Evolutionary conservation across 768 basidiomycete genomes (phyloP).

Genomic region (Pulveroboletus sp.): DNA sequence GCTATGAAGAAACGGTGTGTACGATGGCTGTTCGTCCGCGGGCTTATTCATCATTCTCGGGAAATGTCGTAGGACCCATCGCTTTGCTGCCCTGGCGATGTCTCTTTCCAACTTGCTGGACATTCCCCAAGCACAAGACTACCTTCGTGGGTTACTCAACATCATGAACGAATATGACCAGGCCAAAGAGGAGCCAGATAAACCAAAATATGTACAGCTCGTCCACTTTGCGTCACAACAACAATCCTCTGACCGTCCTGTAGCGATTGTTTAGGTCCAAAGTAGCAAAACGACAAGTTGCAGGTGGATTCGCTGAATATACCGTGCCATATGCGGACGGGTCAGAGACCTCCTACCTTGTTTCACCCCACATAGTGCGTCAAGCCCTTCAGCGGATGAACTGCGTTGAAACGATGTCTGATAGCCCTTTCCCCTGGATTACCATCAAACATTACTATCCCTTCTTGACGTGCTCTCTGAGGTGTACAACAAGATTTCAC

Average conservation of each 20-base stretch:
- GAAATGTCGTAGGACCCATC: slow-evolving; percentile 54
- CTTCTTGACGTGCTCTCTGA: slow-evolving; percentile 87
- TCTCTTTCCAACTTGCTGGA: slow-evolving; percentile 80
- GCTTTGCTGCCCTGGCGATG: slow-evolving; percentile 83
- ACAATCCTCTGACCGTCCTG: slow-evolving; percentile 7
- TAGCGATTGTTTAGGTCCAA: slow-evolving; percentile 61
- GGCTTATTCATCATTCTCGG: slow-evolving; percentile 2
- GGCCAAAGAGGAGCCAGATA: slow-evolving; percentile 47
- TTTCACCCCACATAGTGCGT: slow-evolving; percentile 70
- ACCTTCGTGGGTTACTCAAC: slow-evolving; percentile 67
- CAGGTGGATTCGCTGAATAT: slow-evolving; percentile 54
- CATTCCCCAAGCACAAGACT: slow-evolving; percentile 73
- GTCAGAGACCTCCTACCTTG: slow-evolving; percentile 63
- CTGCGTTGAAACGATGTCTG: slow-evolving; percentile 4
- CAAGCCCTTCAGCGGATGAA: neutral
- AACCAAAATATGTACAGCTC: slow-evolving; percentile 62
- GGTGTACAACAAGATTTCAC: slow-evolving; percentile 82
- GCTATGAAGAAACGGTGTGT: slow-evolving; percentile 76
- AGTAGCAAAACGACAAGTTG: slow-evolving; percentile 47
- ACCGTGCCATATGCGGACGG: slow-evolving; percentile 54
- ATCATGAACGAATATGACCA: slow-evolving; percentile 76
- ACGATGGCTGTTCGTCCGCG: neutral
- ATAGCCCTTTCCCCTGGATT: slow-evolving; percentile 86
- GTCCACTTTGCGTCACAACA: neutral
- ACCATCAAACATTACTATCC: slow-evolving; percentile 83